Evolutionary conservation across 1,284 basidiomycete species (phyloP).

Genomic region (Thecaphora thlaspeos): DNA sequence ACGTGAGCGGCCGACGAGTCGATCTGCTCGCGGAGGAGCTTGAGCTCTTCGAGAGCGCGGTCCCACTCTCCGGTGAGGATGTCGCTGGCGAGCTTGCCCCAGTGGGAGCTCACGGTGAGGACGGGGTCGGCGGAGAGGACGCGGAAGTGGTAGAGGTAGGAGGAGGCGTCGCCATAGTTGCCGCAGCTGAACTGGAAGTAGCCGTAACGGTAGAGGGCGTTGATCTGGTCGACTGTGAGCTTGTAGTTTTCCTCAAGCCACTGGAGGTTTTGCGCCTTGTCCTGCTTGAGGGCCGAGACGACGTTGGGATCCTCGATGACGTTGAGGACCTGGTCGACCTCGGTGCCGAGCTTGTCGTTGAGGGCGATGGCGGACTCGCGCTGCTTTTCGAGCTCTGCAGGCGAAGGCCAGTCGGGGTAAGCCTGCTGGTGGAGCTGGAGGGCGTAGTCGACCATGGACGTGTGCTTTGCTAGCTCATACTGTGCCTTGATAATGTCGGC

Average conservation of each 20-base stretch:
- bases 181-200: constrained; percentile 98
- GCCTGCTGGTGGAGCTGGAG: constrained; percentile 75
- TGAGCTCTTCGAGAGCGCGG: constrained; percentile 86
- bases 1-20: constrained; percentile 63
- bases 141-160: constrained; percentile 98
- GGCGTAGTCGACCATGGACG: constrained; percentile 59
- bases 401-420: constrained; percentile 65
- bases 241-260: constrained; percentile 91
- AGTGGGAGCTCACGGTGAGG: constrained; percentile 89
- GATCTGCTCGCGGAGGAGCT: constrained; percentile 85
- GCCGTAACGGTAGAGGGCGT: constrained; percentile 93
- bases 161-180: constrained; percentile 90
- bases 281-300: constrained; percentile 74
- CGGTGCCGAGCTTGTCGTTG: constrained; percentile 78
- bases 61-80: constrained; percentile 95
- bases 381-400: constrained; percentile 49
- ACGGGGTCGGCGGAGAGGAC: constrained; percentile 89
- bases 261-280: constrained; percentile 93
- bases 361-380: constrained; percentile 72
- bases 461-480: constrained; percentile 94
- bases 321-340: constrained; percentile 87
- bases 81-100: constrained; percentile 96
- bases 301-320: constrained; percentile 97
- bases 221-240: constrained; percentile 92
- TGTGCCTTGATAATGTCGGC: constrained; percentile 78